Evolutionary conservation across 2,329 filamentous ascomycete genomes (phyloP).

Genomic region (Sordariomycetes sp.): DNA sequence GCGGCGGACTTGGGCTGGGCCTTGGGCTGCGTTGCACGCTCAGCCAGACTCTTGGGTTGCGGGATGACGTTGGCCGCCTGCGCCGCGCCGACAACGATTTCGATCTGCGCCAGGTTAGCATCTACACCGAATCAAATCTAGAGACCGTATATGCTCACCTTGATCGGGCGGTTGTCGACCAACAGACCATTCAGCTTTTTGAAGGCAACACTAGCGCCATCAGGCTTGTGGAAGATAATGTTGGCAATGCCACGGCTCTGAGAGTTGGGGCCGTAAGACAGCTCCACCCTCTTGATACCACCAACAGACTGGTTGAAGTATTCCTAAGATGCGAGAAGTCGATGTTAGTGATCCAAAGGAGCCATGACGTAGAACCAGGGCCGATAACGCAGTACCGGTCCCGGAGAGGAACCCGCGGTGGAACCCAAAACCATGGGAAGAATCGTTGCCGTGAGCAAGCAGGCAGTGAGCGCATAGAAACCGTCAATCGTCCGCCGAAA

Average conservation of each 20-base stretch:
- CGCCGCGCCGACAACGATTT: constrained; percentile 76
- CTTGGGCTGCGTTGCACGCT: constrained; percentile 70
- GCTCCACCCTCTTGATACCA: constrained; percentile 78
- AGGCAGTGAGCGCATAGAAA: constrained; percentile 1
- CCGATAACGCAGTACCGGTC: constrained; percentile 18
- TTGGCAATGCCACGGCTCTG: constrained; percentile 87
- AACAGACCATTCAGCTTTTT: constrained; percentile 77
- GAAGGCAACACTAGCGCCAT: constrained; percentile 76
- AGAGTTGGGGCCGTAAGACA: constrained; percentile 89
- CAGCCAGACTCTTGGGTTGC: constrained; percentile 60
- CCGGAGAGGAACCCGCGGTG: constrained; percentile 6
- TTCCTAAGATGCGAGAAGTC: constrained; percentile 63
- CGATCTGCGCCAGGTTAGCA: constrained; percentile 48
- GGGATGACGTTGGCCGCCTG: constrained; percentile 58
- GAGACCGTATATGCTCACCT: constrained; percentile 41
- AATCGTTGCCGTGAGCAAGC: constrained; percentile 2
- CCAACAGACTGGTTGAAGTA: constrained; percentile 87
- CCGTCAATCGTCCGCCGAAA: not conserved
- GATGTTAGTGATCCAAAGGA: constrained; percentile 52
- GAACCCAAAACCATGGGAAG: not conserved
- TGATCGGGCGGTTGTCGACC: constrained; percentile 84
- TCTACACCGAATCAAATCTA: not conserved
- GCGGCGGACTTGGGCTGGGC: constrained; percentile 75
- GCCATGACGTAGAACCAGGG: constrained; percentile 8
- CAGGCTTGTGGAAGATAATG: constrained; percentile 71